Evolutionary conservation across 345 rosid species (phyloP).

Genomic region (Stellera chamaejasme): DNA sequence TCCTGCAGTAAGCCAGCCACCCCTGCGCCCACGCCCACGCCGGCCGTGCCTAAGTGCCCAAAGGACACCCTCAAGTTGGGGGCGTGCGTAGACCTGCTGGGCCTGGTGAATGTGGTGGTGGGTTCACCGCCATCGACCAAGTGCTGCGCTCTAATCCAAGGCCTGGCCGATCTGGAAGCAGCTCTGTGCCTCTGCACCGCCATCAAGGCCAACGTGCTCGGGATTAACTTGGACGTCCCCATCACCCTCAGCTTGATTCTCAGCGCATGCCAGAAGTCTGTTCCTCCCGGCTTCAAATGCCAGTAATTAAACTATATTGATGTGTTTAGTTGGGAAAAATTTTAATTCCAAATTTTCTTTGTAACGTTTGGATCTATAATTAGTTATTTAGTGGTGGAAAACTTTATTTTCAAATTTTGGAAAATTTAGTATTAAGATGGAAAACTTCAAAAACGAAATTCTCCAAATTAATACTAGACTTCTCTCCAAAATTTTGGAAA

Average conservation of each 20-base stretch:
- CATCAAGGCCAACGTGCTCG: slow-evolving; percentile 45
- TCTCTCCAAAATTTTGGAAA: too few relatives aligned
- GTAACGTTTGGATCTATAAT: too few relatives aligned
- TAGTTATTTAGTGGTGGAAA: too few relatives aligned
- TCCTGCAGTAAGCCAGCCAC: slow-evolving; percentile 14
- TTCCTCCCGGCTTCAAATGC: slow-evolving; percentile 14
- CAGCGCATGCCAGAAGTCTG: slow-evolving; percentile 26
- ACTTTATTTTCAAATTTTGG: too few relatives aligned
- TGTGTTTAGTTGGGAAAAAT: too few relatives aligned
- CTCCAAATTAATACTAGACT: too few relatives aligned
- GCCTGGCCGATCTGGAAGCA: slow-evolving; percentile 34
- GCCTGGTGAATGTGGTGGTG: slow-evolving; percentile 7
- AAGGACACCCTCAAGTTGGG: slow-evolving; percentile 36
- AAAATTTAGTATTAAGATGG: too few relatives aligned
- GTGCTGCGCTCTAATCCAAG: slow-evolving; percentile 38
- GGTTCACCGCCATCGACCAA: slow-evolving; percentile 28
- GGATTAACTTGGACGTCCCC: slow-evolving; percentile 31
- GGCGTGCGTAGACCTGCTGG: slow-evolving; percentile 23
- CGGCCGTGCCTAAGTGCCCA: slow-evolving; percentile 24
- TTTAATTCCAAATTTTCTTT: too few relatives aligned
- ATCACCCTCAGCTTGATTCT: slow-evolving; percentile 26
- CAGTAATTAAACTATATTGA: too few relatives aligned
- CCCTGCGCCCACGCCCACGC: background rate
- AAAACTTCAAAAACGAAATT: too few relatives aligned
- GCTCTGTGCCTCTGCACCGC: slow-evolving; percentile 42